These are phyloP conservation scores for Aspergillaceae sp. DNA, from an alignment of 2,329 filamentous ascomycete genomes.

Conservation along the genomic window DNA sequence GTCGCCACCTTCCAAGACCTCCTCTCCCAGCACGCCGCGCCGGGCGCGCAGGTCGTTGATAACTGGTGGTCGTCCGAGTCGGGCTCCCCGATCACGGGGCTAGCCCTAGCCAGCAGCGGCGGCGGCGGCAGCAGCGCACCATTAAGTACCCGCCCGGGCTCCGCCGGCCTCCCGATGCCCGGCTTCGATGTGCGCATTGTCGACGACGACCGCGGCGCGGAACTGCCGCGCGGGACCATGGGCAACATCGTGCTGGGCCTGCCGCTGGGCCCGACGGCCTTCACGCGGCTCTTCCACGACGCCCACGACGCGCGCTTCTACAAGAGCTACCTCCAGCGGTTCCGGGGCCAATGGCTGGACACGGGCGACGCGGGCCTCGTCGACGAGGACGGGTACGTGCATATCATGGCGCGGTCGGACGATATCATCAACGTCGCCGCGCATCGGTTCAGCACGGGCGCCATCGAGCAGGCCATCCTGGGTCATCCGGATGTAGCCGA, in stretches of 20 bases:
- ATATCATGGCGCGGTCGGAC: constrained; percentile 59
- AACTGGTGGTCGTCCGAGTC: constrained; percentile 70
- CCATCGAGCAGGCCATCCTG: constrained; percentile 85
- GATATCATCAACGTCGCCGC: constrained; percentile 96
- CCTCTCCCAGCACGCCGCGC: constrained; percentile 56
- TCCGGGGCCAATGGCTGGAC: constrained; percentile 74
- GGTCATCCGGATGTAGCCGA: constrained; percentile 72
- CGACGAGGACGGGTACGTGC: constrained; percentile 60
- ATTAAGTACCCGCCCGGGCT: constrained; percentile 66
- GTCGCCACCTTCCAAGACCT: constrained; percentile 72
- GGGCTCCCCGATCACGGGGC: constrained; percentile 59
- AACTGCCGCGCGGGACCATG: constrained; percentile 65
- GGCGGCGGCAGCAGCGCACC: constrained; percentile 24
- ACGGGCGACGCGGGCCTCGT: constrained; percentile 87
- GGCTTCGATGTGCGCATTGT: constrained; percentile 83
- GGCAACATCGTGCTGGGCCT: constrained; percentile 83
- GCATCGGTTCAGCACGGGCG: constrained; percentile 78
- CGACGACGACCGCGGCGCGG: constrained; percentile 61
- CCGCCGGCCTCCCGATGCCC: constrained; percentile 82
- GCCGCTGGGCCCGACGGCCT: constrained; percentile 76
- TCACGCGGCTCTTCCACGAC: constrained; percentile 78
- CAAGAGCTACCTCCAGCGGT: constrained; percentile 73
- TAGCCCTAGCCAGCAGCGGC: constrained; percentile 32
- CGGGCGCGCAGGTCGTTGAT: constrained; percentile 56
- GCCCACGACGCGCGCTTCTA: constrained; percentile 65